Percentiles rank a stretch among this genome's conserved stretches.
Conservation (phyloP, 2,329 filamentous ascomycete species). For the Pyrenochaeta sp. region DNA sequence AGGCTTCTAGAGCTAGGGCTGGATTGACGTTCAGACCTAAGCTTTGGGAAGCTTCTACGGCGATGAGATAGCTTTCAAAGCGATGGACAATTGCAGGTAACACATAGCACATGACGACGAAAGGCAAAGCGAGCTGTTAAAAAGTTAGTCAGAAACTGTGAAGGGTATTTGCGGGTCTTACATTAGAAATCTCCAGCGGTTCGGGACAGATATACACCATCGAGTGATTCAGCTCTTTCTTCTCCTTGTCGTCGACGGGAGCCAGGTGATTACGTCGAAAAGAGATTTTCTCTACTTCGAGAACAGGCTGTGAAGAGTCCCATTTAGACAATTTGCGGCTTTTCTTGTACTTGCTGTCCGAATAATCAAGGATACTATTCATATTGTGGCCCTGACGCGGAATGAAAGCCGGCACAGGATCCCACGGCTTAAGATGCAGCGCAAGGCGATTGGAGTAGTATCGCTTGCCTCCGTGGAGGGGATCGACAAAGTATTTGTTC, state of each 20-base stretch:
- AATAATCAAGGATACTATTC: slow-evolving; percentile 80
- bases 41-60: slow-evolving; percentile 73
- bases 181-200: slow-evolving; percentile 76
- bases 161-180: slow-evolving; percentile 52
- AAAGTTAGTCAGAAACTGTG: slow-evolving; percentile 20
- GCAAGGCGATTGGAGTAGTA: slow-evolving; percentile 61
- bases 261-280: slow-evolving; percentile 86
- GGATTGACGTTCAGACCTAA: slow-evolving; percentile 71
- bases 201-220: slow-evolving; percentile 77
- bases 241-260: slow-evolving; percentile 59
- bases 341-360: slow-evolving; percentile 75
- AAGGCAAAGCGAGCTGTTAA: slow-evolving; percentile 68
- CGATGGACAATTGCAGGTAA: slow-evolving; percentile 87
- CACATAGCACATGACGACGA: slow-evolving; percentile 76
- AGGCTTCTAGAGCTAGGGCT: slow-evolving; percentile 79
- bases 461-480: slow-evolving; percentile 64
- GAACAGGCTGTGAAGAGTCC: slow-evolving; percentile 77
- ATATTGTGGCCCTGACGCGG: slow-evolving; percentile 47
- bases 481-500: slow-evolving; percentile 63
- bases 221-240: slow-evolving; percentile 57
- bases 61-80: slow-evolving; percentile 81
- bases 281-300: slow-evolving; percentile 75
- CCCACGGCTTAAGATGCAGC: slow-evolving; percentile 66
- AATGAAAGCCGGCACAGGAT: slow-evolving; percentile 68
- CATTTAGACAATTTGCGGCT: slow-evolving; percentile 59